Evolutionary conservation across 805 yeast species (phyloP).

Genomic region (Lipomyces yamadae): DNA sequence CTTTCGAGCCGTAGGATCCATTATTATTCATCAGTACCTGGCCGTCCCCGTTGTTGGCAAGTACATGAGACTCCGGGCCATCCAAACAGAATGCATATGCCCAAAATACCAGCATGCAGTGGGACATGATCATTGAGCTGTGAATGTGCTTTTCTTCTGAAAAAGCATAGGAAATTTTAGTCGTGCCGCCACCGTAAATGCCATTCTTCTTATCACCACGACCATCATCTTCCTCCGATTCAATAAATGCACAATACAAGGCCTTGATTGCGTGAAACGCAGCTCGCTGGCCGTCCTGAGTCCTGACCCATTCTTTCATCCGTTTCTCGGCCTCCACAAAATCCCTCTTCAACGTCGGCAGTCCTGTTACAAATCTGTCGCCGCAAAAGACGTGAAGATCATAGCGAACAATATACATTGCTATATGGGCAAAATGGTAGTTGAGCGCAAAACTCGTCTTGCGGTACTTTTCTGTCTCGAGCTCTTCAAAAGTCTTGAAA

Average conservation of each 20-base stretch:
- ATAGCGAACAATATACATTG: background rate
- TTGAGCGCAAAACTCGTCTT: background rate
- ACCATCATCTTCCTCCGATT: too few relatives aligned
- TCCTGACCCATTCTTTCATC: slow-evolving; percentile 57
- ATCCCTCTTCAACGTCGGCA: background rate
- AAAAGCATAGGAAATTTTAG: slow-evolving; percentile 33
- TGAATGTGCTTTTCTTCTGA: slow-evolving; percentile 41
- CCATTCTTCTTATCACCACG: too few relatives aligned
- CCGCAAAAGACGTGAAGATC: slow-evolving; percentile 1
- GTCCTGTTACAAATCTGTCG: slow-evolving; percentile 38
- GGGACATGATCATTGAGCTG: slow-evolving; percentile 42
- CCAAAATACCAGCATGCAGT: slow-evolving; percentile 45
- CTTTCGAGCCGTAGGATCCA: slow-evolving; percentile 9
- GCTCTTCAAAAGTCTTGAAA: slow-evolving; percentile 46
- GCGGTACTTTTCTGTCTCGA: slow-evolving; percentile 3
- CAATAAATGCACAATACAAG: slow-evolving; percentile 17
- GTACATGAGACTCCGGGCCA: slow-evolving; percentile 44
- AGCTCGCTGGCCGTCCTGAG: slow-evolving; percentile 30
- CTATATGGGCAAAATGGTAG: background rate
- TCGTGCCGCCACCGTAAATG: slow-evolving; percentile 20
- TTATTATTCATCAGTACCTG: slow-evolving; percentile 22
- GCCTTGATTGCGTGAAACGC: slow-evolving; percentile 42
- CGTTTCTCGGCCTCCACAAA: slow-evolving; percentile 53
- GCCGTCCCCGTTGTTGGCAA: slow-evolving; percentile 11
- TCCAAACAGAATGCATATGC: slow-evolving; percentile 43